These are phyloP conservation scores for Ajuga chamaepitys DNA, from an alignment of 257 asterid species.

Conservation along the genomic window DNA sequence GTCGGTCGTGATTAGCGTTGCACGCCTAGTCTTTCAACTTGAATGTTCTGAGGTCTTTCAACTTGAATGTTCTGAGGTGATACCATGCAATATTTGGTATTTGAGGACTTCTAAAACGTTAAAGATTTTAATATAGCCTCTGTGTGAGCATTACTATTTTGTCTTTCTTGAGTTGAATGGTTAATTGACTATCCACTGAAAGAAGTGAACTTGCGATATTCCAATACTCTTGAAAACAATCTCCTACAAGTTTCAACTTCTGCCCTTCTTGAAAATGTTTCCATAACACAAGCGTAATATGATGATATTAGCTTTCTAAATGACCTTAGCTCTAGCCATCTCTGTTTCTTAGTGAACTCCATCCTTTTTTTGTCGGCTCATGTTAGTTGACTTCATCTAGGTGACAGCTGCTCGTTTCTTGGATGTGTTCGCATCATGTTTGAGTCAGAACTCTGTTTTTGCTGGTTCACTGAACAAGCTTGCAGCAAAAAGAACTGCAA, in stretches of 20 bases:
- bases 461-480: slow-evolving; percentile 82
- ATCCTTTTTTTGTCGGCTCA: neutral
- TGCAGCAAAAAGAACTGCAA: slow-evolving; percentile 43
- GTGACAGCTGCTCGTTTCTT: slow-evolving; percentile 72
- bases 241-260: neutral
- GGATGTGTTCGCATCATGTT: slow-evolving; percentile 82
- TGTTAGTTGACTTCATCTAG: slow-evolving; percentile 28
- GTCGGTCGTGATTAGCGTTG: neutral
- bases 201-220: neutral
- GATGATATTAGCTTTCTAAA: neutral
- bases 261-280: neutral
- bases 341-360: neutral
- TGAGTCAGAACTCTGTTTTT: slow-evolving; percentile 79
- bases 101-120: neutral
- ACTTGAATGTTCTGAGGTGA: neutral
- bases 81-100: neutral
- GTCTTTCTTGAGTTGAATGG: neutral
- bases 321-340: neutral
- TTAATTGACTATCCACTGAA: neutral
- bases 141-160: neutral
- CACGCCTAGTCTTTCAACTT: neutral
- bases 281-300: neutral
- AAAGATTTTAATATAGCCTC: neutral
- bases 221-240: neutral
- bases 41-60: neutral